phyloP scores from a whole-genome alignment of 1,284 basidiomycete species.

The Malassezia psittaci region DNA sequence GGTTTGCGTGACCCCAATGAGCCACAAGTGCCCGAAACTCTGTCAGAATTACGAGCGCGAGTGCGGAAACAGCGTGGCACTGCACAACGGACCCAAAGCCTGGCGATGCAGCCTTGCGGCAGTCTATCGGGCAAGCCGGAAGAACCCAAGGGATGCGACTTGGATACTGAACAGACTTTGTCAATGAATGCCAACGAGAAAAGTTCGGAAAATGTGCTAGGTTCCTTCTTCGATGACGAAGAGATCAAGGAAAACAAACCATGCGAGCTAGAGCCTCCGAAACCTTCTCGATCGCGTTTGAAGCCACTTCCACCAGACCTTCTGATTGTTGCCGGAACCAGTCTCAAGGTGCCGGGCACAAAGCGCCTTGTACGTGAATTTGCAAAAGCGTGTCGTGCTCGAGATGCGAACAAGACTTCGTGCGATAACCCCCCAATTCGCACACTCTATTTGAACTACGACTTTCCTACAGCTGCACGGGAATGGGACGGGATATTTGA shows the following conservation, averaged over 20 bases:
- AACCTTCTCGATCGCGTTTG: conserved; percentile 20
- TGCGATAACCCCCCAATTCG: conserved; percentile 52
- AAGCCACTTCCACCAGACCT: conserved; percentile 62
- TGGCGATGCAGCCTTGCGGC: not conserved
- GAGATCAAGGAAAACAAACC: conserved; percentile 4
- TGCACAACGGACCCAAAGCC: not conserved
- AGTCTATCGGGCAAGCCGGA: not conserved
- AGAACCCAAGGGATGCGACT: not conserved
- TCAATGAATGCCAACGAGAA: conserved; percentile 2
- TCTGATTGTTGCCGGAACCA: conserved; percentile 90
- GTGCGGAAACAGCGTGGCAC: conserved; percentile 20
- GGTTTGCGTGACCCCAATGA: conserved; percentile 43
- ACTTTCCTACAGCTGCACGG: conserved; percentile 71
- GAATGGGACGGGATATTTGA: conserved; percentile 90
- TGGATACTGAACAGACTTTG: not conserved
- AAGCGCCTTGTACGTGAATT: conserved; percentile 89
- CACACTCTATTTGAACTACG: conserved; percentile 74
- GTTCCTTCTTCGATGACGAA: conserved; percentile 23
- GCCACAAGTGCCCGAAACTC: conserved; percentile 37
- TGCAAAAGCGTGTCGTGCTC: conserved; percentile 64
- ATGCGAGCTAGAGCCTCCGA: not conserved
- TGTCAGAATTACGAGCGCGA: conserved; percentile 25
- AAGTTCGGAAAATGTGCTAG: conserved; percentile 24
- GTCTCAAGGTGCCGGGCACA: conserved; percentile 84
- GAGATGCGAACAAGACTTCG: conserved; percentile 16